phyloP scores from a whole-genome alignment of 2,329 filamentous ascomycete species.

The Curvularia lunata region DNA sequence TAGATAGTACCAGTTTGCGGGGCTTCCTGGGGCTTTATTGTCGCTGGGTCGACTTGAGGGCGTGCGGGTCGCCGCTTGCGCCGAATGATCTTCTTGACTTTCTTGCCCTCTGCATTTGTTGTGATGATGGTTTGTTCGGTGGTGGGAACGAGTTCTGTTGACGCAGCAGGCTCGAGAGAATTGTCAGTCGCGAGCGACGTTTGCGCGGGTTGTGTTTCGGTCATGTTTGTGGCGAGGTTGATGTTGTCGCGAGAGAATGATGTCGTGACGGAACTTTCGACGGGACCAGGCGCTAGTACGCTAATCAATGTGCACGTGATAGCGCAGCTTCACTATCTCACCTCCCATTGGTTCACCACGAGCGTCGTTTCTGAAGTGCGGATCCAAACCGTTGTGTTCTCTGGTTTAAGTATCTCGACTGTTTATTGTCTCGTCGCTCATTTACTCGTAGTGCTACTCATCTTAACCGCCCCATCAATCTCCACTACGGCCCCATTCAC shows the following conservation, averaged over 20 bases:
- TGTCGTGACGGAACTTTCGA: constrained; percentile 29
- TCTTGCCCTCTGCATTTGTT: constrained; percentile 59
- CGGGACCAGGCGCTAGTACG: constrained; percentile 18
- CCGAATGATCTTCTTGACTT: constrained; percentile 89
- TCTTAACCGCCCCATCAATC: constrained; percentile 55
- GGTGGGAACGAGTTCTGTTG: constrained; percentile 34
- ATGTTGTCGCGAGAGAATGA: background rate
- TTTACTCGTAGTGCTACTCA: constrained; percentile 37
- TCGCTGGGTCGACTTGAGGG: constrained; percentile 85
- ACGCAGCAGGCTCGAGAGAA: constrained; percentile 30
- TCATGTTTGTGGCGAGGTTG: constrained; percentile 31
- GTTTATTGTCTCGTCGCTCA: too few species aligned
- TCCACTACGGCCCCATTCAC: constrained; percentile 58
- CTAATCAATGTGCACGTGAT: constrained; percentile 46
- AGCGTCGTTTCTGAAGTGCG: background rate
- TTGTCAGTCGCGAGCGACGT: constrained; percentile 29
- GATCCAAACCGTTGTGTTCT: too few species aligned
- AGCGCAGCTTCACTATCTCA: constrained; percentile 50
- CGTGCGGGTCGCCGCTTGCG: constrained; percentile 90
- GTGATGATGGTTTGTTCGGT: constrained; percentile 42
- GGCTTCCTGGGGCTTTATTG: constrained; percentile 81
- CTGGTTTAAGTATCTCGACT: too few species aligned
- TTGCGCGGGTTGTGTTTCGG: constrained; percentile 26
- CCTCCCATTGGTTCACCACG: background rate
- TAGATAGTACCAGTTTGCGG: constrained; percentile 94